A percentile compares a stretch with the other conserved stretches of the same genome.
Conservation (phyloP, 306 rosid genomes). For the Dicorynia guianensis region DNA sequence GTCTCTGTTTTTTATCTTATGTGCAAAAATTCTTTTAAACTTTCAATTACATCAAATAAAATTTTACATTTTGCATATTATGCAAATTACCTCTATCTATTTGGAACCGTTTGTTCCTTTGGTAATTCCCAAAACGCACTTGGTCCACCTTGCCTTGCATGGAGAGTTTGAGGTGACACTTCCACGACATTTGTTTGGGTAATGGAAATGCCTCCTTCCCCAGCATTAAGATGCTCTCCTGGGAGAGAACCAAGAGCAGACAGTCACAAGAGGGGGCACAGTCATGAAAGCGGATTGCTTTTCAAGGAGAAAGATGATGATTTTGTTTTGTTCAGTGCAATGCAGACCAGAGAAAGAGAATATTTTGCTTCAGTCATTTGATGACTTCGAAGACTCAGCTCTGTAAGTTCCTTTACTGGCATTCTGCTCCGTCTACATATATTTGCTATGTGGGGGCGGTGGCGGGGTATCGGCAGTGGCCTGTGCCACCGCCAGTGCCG, state of each 20-base stretch:
- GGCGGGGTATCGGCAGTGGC: no score
- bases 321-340: conserved; percentile 78
- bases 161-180: conserved; percentile 41
- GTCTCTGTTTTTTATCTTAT: no score
- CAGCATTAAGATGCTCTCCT: conserved; percentile 77
- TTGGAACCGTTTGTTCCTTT: no score
- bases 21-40: no score
- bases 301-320: conserved; percentile 76
- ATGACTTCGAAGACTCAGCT: conserved; percentile 80
- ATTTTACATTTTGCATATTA: no score
- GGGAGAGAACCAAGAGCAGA: conserved; percentile 63
- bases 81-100: no score
- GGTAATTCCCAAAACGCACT: no score
- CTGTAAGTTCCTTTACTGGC: conserved; percentile 54
- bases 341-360: conserved; percentile 72
- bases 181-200: conserved; percentile 37
- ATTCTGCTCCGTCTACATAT: no score
- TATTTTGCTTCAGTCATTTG: conserved; percentile 75
- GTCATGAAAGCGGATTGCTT: conserved; percentile 70
- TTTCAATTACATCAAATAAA: no score
- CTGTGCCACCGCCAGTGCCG: no score
- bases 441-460: no score
- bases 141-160: conserved; percentile 33
- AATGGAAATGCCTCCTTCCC: conserved; percentile 80
- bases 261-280: conserved; percentile 75